Conservation (phyloP, 2,329 filamentous ascomycete species). For the Claviceps capensis region DNA sequence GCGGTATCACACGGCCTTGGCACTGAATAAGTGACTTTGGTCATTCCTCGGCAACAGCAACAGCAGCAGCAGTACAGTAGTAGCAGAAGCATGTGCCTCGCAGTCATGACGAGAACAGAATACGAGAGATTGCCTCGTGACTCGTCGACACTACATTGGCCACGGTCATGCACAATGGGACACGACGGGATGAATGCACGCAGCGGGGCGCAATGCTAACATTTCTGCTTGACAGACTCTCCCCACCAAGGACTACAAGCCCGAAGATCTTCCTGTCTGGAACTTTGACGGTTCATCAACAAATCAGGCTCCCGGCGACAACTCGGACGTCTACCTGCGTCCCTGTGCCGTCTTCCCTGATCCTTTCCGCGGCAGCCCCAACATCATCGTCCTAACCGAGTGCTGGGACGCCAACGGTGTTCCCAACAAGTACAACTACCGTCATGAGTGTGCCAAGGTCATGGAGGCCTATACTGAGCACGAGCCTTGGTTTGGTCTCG, state of each 20-base stretch:
- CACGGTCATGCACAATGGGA: not conserved
- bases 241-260: constrained; percentile 33
- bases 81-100: not conserved
- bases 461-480: constrained; percentile 77
- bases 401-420: constrained; percentile 89
- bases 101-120: not conserved
- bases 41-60: not conserved
- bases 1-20: not conserved
- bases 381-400: constrained; percentile 88
- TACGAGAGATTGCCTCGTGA: not conserved
- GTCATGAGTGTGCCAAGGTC: constrained; percentile 77
- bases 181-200: no score
- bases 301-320: constrained; percentile 80
- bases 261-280: constrained; percentile 40
- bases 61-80: not conserved
- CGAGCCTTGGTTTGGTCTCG: constrained; percentile 93
- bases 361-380: constrained; percentile 78
- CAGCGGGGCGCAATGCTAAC: not conserved
- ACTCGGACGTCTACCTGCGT: constrained; percentile 95
- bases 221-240: constrained; percentile 28
- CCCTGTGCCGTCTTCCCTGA: constrained; percentile 82
- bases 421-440: constrained; percentile 98
- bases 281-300: constrained; percentile 70
- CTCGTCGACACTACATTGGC: not conserved
- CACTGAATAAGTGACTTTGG: not conserved